Evolutionary conservation across 305 asterid genomes (phyloP).

Genomic region (Salvia sclarea): DNA sequence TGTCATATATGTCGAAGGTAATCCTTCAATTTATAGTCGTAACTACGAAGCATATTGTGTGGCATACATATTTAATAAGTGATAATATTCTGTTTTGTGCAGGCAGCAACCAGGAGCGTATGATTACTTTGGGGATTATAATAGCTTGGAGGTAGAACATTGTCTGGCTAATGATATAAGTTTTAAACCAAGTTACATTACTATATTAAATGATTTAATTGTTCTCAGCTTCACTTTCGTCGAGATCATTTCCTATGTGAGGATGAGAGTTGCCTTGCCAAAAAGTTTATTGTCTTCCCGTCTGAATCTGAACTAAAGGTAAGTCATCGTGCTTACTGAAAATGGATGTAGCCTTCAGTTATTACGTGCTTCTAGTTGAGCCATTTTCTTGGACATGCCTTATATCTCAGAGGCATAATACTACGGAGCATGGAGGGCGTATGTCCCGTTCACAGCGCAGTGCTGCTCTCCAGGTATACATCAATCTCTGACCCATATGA

Average conservation of each 20-base stretch:
- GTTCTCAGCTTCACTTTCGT: conserved; percentile 78
- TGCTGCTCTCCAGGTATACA: conserved; percentile 94
- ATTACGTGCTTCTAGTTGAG: conserved; percentile 13
- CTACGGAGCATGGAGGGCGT: conserved; percentile 89
- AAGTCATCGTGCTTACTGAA: conserved; percentile 25
- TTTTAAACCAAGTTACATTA: conserved; percentile 17
- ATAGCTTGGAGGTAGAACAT: conserved; percentile 81
- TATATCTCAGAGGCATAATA: conserved; percentile 78
- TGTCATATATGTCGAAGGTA: conserved; percentile 97
- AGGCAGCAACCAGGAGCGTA: conserved; percentile 96
- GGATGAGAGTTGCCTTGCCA: conserved; percentile 82
- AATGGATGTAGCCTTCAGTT: not conserved
- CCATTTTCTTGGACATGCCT: conserved; percentile 21
- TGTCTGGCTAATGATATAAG: conserved; percentile 11
- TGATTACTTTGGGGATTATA: conserved; percentile 86
- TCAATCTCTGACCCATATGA: conserved; percentile 25
- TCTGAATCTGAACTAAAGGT: conserved; percentile 96
- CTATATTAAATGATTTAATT: conserved; percentile 24
- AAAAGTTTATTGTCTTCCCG: conserved; percentile 79
- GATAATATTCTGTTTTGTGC: conserved; percentile 33
- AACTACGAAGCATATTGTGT: conserved; percentile 1
- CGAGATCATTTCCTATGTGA: conserved; percentile 85
- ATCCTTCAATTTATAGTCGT: not conserved
- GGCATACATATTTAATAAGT: conserved; percentile 1
- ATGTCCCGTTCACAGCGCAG: conserved; percentile 94